These are phyloP conservation scores for Vigna trinervia DNA, from an alignment of 306 rosid genomes.

Conservation along the genomic window DNA sequence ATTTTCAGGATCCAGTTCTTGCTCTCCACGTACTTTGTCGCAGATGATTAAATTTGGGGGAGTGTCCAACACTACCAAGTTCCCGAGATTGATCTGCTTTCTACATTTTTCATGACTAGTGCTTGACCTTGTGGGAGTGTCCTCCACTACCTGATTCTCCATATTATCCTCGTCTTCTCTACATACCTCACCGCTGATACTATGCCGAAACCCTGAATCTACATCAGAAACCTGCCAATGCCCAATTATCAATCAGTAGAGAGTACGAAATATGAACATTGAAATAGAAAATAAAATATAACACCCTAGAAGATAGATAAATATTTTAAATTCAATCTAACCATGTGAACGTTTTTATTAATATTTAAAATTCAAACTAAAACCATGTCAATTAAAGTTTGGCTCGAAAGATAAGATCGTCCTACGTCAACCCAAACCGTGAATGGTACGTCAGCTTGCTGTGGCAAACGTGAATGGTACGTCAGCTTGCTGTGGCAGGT, in stretches of 20 bases:
- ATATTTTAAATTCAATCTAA: constrained; percentile 34
- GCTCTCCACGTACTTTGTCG: constrained; percentile 2
- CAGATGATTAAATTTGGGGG: constrained; percentile 13
- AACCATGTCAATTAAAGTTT: neutral
- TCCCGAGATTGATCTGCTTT: constrained; percentile 33
- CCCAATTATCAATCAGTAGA: constrained; percentile 36
- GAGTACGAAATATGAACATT: neutral
- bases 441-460: neutral
- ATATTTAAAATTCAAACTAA: constrained; percentile 33
- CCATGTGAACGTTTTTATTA: neutral
- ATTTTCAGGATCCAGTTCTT: constrained; percentile 29
- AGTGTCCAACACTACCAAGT: constrained; percentile 33
- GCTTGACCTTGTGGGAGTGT: constrained; percentile 44
- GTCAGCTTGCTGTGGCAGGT: constrained; percentile 20
- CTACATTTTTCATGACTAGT: constrained; percentile 2
- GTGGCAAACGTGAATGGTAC: neutral
- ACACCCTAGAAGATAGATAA: constrained; percentile 26
- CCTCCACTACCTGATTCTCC: constrained; percentile 45
- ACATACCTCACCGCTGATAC: constrained; percentile 27
- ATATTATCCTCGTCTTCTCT: constrained; percentile 27
- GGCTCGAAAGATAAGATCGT: neutral
- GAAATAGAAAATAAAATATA: constrained; percentile 27
- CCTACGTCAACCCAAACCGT: neutral
- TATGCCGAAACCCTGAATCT: constrained; percentile 41
- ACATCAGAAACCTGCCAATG: constrained; percentile 43